Evolutionary conservation across 2,329 filamentous ascomycete genomes (phyloP), one percentile per base, ranked within the genome.

Genomic region (Aspergillus pseudoglaucus): DNA sequence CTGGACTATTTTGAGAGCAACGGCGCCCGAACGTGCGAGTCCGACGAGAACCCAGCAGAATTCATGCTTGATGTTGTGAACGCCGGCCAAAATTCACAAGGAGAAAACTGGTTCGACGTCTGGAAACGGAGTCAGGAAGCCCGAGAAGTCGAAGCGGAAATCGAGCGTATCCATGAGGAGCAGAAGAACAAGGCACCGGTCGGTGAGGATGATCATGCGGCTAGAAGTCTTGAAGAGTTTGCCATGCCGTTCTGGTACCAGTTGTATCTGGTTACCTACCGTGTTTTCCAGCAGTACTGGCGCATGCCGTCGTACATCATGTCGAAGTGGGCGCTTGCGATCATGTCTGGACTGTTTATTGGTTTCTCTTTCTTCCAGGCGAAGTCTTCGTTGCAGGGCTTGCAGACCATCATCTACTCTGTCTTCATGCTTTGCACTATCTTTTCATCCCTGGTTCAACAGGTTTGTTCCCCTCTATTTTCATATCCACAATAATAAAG

Each of bases 231-330:
- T 64, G 77, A 80, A 53, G 87, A 93, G 59, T 94, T 93, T 50
- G 89, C 89, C 4, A 85, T 87, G 18, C 79, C 85, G 0, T 86
- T 91, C 61, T 62, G 55, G 47, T 62, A 70, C 6, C 89, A 95
- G 67, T 69, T 91, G 23, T 69, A 66, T 44, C 75, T 82, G 59
- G 86, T 90, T 48, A 79, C 79, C 4, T 67, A 77, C 55, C 87
- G 89, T 59, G 85, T 91, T 20, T 91, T 91, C 73, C 80, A 90
- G 65, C 88, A 94, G 65, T 93, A 91, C 77, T 95, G 88, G 88
- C 84, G 89, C 50, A 88, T 84, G 2, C 89, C 88, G 0, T 79
- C 81, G 2, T 93, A 94, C 72, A 88, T 95, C 63, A 90, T 90
- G 71, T 82, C 86, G 57, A 94, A 95, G 74, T 68, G 78, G 4